Evolutionary conservation across 441 rosid species (phyloP), one percentile per base, ranked within the genome.

Genomic region (Populus hybrid): DNA sequence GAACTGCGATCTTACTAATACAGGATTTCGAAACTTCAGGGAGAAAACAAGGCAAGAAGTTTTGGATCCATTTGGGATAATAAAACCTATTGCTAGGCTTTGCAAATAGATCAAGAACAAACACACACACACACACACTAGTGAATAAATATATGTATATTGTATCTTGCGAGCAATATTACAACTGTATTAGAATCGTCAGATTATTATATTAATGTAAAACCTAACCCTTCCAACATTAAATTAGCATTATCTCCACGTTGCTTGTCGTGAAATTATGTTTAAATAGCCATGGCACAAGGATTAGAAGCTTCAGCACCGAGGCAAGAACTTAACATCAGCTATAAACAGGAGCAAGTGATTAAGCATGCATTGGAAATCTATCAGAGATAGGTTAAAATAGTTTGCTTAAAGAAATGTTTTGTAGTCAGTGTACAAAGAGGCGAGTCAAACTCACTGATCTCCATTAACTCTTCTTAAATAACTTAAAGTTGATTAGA

Each of bases 251-350:
- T 64, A 34, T 32, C 14, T 57, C n/a, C 59, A 36, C 75, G 20
- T 76, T 6, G 83, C 20, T 76, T 24, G 26, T 16, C 10, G 76
- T 24, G 76, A 76, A 61, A 38, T 3, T 53, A 11, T 38, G 74
- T n/a, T 46, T 81, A 72, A 28, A 78, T 8, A 68, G 69, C 16
- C 8, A 42, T 69, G 80, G 83, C 87, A 73, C 83, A 75, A 72
- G 72, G 84, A 80, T 86, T 85, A 81, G 91, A 88, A 88, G 84
- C 87, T 88, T 87, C 90, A 79, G 70, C 76, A 30, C 77, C 72
- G 66, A 53, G 81, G 42, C 79, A 70, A 75, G 85, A 82, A 83
- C 86, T 75, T 40, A 40, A 67, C 67, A 81, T 71, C 70, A 10
- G 69, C 30, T 28, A 34, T 34, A 34, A 4, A 34, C 3, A 34